Percentiles rank a stretch among this genome's conserved stretches.
Conservation (phyloP, 2,329 filamentous ascomycete genomes). For the Herpotrichia juniperi region DNA sequence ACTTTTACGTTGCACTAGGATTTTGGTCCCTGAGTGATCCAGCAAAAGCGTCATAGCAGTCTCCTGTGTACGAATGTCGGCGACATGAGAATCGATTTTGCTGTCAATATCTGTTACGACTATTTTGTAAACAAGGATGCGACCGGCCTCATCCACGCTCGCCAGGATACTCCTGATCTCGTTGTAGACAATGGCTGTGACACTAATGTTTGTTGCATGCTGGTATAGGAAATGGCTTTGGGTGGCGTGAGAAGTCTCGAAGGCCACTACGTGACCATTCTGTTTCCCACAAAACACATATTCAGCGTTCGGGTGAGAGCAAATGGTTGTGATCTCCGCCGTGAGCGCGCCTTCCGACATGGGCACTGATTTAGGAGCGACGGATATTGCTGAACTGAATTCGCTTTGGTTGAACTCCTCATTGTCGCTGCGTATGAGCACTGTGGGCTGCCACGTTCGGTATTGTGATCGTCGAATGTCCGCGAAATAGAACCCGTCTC, state of each 20-base stretch:
- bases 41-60: background rate
- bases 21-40: background rate
- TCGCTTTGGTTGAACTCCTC: background rate
- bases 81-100: background rate
- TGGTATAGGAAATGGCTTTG: background rate
- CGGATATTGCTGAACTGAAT: background rate
- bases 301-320: background rate
- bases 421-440: background rate
- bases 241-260: background rate
- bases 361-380: background rate
- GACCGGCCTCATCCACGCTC: background rate
- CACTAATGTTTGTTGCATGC: background rate
- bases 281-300: background rate
- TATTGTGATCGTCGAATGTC: background rate
- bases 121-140: background rate
- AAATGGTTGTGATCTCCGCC: background rate
- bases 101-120: background rate
- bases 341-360: background rate
- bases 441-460: background rate
- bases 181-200: background rate
- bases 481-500: background rate
- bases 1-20: background rate
- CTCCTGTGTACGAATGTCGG: background rate
- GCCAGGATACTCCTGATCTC: background rate
- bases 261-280: background rate